These are phyloP conservation scores for Ceriops decandra DNA, from an alignment of 345 rosid species.

Conservation along the genomic window DNA sequence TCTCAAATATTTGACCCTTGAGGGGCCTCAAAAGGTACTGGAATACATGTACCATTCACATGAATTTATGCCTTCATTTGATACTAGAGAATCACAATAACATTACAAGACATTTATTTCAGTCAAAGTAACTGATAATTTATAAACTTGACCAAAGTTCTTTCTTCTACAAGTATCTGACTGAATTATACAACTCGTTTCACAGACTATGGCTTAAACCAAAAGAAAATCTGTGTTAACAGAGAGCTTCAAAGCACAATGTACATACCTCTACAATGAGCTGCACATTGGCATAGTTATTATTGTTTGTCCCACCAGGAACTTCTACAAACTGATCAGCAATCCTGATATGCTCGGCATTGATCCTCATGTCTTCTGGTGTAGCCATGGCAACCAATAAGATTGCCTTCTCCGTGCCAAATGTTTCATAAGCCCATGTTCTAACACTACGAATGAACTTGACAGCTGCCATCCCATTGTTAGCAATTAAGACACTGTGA, in stretches of 20 bases:
- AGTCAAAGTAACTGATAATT: neutral
- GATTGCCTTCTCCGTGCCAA: constrained; percentile 92
- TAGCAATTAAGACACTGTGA: constrained; percentile 87
- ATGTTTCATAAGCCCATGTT: constrained; percentile 98
- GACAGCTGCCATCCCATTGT: constrained; percentile 99
- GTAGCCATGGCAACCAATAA: constrained; percentile 99
- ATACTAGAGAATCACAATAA: neutral
- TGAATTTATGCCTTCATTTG: neutral
- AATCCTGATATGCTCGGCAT: constrained; percentile 95
- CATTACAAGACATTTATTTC: neutral
- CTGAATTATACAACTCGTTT: neutral
- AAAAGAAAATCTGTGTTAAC: constrained; percentile 9
- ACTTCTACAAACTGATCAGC: constrained; percentile 99
- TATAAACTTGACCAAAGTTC: neutral
- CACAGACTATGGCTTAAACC: neutral
- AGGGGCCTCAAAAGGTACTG: neutral
- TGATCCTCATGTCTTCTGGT: constrained; percentile 99
- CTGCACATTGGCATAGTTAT: constrained; percentile 98
- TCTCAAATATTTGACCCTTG: constrained; percentile 1
- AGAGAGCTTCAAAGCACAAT: neutral
- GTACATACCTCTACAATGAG: constrained; percentile 91
- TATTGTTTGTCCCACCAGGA: constrained; percentile 99
- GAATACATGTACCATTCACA: neutral
- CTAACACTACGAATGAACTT: constrained; percentile 94
- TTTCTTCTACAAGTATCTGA: constrained; percentile 3